These are phyloP conservation scores for Raphanus hybrid DNA, from an alignment of 441 rosid genomes.

Conservation along the genomic window DNA sequence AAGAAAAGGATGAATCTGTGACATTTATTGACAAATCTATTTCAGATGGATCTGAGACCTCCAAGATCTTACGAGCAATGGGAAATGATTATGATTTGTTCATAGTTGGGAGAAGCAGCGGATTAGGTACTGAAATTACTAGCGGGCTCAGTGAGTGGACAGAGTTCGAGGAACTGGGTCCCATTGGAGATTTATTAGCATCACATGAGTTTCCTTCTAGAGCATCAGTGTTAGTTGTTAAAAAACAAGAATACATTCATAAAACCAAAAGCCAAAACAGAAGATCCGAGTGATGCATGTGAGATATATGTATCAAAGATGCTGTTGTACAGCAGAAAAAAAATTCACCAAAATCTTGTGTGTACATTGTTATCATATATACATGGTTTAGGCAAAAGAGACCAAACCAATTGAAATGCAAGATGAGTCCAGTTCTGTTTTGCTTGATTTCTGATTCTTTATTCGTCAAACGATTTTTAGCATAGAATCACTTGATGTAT, in stretches of 20 bases:
- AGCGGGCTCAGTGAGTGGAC: slow-evolving; percentile 48
- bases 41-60: slow-evolving; percentile 43
- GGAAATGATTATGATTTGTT: slow-evolving; percentile 42
- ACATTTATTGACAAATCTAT: slow-evolving; percentile 45
- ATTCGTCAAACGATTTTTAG: too few relatives aligned
- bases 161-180: slow-evolving; percentile 51
- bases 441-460: too few relatives aligned
- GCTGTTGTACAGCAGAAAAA: not conserved
- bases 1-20: slow-evolving; percentile 29
- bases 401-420: not conserved
- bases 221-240: slow-evolving; percentile 53
- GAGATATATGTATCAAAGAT: not conserved
- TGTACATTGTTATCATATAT: not conserved
- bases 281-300: not conserved
- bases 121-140: slow-evolving; percentile 27
- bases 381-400: not conserved
- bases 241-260: slow-evolving; percentile 44
- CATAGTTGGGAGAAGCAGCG: slow-evolving; percentile 46
- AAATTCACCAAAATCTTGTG: not conserved
- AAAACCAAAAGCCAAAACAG: slow-evolving; percentile 16
- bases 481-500: too few relatives aligned
- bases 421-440: too few relatives aligned
- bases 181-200: slow-evolving; percentile 50
- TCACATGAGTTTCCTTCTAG: slow-evolving; percentile 47
- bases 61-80: slow-evolving; percentile 34